Base-by-base conservation (phyloP, 345 rosid genomes). In the Brassica incana region DNA sequence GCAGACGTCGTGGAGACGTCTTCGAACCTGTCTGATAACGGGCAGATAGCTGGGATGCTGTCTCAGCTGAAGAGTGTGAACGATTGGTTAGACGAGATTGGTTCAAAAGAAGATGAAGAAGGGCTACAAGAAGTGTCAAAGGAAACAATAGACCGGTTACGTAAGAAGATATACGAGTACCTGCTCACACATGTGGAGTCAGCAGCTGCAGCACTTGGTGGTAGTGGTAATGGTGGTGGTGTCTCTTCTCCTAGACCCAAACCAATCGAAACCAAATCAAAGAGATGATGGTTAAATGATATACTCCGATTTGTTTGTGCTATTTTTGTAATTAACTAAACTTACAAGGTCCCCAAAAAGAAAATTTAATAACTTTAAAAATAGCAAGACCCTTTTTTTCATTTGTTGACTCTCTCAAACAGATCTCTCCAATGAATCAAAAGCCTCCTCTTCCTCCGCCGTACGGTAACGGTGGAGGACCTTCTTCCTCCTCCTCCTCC, bases 1-100 rank as follows among this genome's bases (percentile, higher is more conserved):
- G 89, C 89, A 1, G 97, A 91, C 2, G 88, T 87, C 7, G 89
- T 88, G 61, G 71, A 67, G 69, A 72, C 81, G 10, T 52, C 84
- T 0, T 89, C 92, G 2, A 78, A 85, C 56, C 83, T 93, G 72
- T 87, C 97, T 3, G 89, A 89, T 84, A 95, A 89, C 4, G 89
- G 90, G 20, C 98, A 91, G 74, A 89, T 95, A 27, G 97, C 98
- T 0, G 99, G 96, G 73, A 95, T 95, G 92, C 74, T 95, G 78
- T 88, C 90, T 16, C 97, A 95, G 77, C 91, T 95, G 58, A 95
- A 95, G 90, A 93, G 92, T 70, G 97, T 95, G 76, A 93, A 93
- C 75, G 92, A 90, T 71, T 95, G 99, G 99, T 82, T 95, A 72
- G 98, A 90, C 5, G 89, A 88, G 84, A 90, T 93, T 27, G 90